phyloP scores from a whole-genome alignment of 345 rosid genomes.

The Ailanthus altissimus region DNA sequence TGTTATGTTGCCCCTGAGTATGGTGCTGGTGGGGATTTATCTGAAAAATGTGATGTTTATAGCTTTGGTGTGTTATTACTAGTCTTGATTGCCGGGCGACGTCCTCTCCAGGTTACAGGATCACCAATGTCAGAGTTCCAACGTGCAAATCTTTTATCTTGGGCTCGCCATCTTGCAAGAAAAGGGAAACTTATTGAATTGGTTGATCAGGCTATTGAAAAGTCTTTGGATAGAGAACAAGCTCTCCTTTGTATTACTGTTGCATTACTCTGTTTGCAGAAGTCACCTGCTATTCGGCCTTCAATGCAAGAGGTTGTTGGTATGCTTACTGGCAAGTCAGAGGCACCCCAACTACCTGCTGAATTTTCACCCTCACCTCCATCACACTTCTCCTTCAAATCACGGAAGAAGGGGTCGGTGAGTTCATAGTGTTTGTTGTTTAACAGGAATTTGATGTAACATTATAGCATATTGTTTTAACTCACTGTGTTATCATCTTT shows the following conservation, averaged over 20 bases:
- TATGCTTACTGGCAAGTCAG: slow-evolving; percentile 62
- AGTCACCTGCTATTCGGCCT: slow-evolving; percentile 66
- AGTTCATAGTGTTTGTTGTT: slow-evolving; percentile 7
- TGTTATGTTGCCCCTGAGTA: slow-evolving; percentile 93
- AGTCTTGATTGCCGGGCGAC: slow-evolving; percentile 82
- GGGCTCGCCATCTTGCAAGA: slow-evolving; percentile 85
- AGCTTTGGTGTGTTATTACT: slow-evolving; percentile 78
- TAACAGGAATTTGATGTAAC: background rate
- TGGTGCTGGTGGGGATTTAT: slow-evolving; percentile 66
- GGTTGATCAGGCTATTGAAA: slow-evolving; percentile 63
- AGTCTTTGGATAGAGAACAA: slow-evolving; percentile 62
- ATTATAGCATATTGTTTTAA: background rate
- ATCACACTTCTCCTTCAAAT: slow-evolving; percentile 50
- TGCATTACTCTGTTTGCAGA: slow-evolving; percentile 84
- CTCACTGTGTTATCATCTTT: slow-evolving; percentile 23
- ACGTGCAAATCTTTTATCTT: slow-evolving; percentile 83
- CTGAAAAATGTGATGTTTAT: slow-evolving; percentile 88
- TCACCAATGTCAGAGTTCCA: slow-evolving; percentile 78
- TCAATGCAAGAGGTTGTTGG: slow-evolving; percentile 78
- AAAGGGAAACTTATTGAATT: slow-evolving; percentile 73
- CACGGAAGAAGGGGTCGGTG: slow-evolving; percentile 48
- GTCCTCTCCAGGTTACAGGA: slow-evolving; percentile 78
- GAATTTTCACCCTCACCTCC: slow-evolving; percentile 91
- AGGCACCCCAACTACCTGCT: slow-evolving; percentile 63
- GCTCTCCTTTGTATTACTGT: slow-evolving; percentile 77